Percentiles rank a stretch among this genome's conserved stretches.
Evolutionary conservation across 2,329 filamentous ascomycete species (phyloP).

Genomic region (Diaporthe citri): DNA sequence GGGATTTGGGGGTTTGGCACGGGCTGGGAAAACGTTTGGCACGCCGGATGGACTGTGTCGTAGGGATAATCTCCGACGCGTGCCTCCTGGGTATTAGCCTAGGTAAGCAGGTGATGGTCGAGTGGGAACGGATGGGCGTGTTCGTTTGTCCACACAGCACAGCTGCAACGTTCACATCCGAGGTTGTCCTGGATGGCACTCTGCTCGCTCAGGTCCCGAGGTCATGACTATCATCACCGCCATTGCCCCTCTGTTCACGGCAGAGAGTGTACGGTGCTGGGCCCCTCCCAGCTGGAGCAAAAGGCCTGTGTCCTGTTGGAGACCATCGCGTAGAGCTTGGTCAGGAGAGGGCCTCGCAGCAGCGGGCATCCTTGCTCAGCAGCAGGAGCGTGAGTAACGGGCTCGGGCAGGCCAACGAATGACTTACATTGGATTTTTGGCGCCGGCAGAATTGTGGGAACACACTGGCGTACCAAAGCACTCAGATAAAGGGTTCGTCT

Average conservation of each 20-base stretch:
- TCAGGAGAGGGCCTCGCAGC: slow-evolving; percentile 19
- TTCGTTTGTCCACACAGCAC: slow-evolving; percentile 2
- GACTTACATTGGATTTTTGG: slow-evolving; percentile 4
- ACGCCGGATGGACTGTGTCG: not conserved
- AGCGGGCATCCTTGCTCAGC: slow-evolving; percentile 28
- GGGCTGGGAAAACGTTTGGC: not conserved
- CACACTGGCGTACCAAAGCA: not conserved
- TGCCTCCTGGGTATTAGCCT: not conserved
- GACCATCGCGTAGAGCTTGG: slow-evolving; percentile 27
- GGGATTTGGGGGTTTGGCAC: slow-evolving; percentile 4
- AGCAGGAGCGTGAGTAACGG: slow-evolving; percentile 29
- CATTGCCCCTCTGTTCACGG: not conserved
- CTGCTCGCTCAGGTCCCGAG: slow-evolving; percentile 28
- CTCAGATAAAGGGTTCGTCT: not conserved
- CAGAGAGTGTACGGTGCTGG: not conserved
- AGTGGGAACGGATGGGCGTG: not conserved
- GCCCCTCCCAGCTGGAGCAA: not conserved
- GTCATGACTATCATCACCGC: not conserved
- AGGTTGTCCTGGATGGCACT: not conserved
- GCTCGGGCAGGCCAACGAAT: slow-evolving; percentile 23
- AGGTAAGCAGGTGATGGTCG: not conserved
- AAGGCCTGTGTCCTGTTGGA: slow-evolving; percentile 11
- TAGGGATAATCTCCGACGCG: slow-evolving; percentile 12
- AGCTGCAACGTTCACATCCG: slow-evolving; percentile 17
- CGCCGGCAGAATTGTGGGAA: slow-evolving; percentile 28